Evolutionary conservation across 768 basidiomycete genomes (phyloP).

Genomic region (Tulasnella sp.): DNA sequence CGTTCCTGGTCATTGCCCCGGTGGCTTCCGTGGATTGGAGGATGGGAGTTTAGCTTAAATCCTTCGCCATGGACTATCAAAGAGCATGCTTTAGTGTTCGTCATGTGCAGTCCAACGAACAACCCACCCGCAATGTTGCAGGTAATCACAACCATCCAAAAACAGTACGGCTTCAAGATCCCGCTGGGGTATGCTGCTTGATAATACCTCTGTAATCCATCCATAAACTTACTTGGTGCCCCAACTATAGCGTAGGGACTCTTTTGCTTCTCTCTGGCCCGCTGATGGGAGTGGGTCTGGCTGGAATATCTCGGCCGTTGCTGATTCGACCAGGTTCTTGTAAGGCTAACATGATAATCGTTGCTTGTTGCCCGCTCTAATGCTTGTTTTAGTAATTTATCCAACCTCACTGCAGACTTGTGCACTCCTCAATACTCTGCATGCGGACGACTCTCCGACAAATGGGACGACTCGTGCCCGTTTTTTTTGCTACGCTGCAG

Average conservation of each 20-base stretch:
- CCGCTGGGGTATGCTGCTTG: conserved; percentile 43
- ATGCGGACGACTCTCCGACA: conserved; percentile 73
- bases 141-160: conserved; percentile 70
- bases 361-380: neutral
- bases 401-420: conserved; percentile 88
- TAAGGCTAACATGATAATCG: neutral
- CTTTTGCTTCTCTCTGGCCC: conserved; percentile 82
- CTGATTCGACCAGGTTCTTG: conserved; percentile 86
- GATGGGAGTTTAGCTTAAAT: conserved; percentile 52
- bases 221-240: neutral
- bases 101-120: conserved; percentile 63
- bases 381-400: conserved; percentile 73
- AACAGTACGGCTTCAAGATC: conserved; percentile 56
- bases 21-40: conserved; percentile 54
- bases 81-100: conserved; percentile 80
- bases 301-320: conserved; percentile 80
- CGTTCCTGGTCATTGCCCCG: conserved; percentile 79
- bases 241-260: conserved; percentile 42
- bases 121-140: conserved; percentile 52
- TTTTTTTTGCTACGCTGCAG: conserved; percentile 62
- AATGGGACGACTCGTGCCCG: conserved; percentile 57
- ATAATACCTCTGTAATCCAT: neutral
- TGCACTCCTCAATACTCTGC: conserved; percentile 90
- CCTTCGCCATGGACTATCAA: conserved; percentile 97
- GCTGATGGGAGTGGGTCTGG: conserved; percentile 85